Evolutionary conservation across 441 rosid genomes (phyloP), one percentile per base, ranked within the genome.

Genomic region (Bocquillonia castaneifolia): DNA sequence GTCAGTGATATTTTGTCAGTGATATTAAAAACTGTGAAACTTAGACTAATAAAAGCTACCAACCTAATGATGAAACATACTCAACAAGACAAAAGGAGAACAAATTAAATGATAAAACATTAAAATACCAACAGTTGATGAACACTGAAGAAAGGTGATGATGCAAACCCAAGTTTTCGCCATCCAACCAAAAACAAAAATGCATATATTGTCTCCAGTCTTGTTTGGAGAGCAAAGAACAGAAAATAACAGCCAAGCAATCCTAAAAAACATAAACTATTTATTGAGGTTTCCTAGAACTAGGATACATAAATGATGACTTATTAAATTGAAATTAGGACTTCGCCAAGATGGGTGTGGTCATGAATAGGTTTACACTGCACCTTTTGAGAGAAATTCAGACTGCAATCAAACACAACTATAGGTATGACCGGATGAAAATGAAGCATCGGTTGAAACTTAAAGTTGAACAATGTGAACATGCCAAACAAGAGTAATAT

Each of bases 11-110:
- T 34, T 58, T 44, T 37, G 37, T 6, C n/a, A 34, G 32, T 53
- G 25, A 53, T 23, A 2, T 4, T 20, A 55, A 25, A 42, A 60
- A 53, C 64, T 28, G 18, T n/a, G 31, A n/a, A 57, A 25, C 23
- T 37, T 18, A 2, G 51, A 37, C 54, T 13, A 34, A 40, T 20
- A n/a, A 51, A 23, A 26, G 12, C 28, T 13, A 26, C 26, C 52
- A 70, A 62, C 51, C 59, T 22, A 62, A 39, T 34, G 29, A 59
- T 18, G n/a, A n/a, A n/a, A n/a, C n/a, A n/a, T n/a, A n/a, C n/a
- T n/a, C n/a, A 10, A 14, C 28, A 29, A 31, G 26, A 60, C 28
- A 23, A 25, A 34, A 29, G 14, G 39, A 44, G n/a, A 55, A 23
- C 60, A 17, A 5, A 55, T 36, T 66, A 20, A 26, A 66, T 23